phyloP scores from a whole-genome alignment of 2,329 filamentous ascomycete genomes.

The Fusarium xylarioides region DNA sequence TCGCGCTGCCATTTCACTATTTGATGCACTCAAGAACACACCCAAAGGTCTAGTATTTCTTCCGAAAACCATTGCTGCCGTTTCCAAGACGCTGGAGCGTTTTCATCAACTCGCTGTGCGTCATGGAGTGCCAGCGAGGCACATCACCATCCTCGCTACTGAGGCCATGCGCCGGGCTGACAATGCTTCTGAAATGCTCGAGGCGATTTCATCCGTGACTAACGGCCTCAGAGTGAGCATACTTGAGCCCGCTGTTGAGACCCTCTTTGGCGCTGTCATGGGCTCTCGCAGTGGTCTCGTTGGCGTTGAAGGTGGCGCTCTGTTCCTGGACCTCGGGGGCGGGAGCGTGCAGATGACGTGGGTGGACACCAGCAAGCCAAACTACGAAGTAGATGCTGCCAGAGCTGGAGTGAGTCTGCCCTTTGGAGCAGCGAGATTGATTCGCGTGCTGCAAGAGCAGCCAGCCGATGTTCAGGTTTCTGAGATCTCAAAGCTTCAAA shows the following conservation, averaged over 20 bases:
- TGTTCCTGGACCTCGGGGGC: slow-evolving; percentile 89
- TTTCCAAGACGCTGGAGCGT: slow-evolving; percentile 71
- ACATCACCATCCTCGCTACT: slow-evolving; percentile 83
- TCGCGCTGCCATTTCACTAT: slow-evolving; percentile 83
- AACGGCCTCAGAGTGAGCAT: slow-evolving; percentile 75
- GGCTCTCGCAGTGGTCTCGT: slow-evolving; percentile 81
- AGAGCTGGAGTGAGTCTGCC: slow-evolving; percentile 65
- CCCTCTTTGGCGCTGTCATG: slow-evolving; percentile 78
- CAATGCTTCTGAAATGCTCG: slow-evolving; percentile 76
- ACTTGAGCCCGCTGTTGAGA: slow-evolving; percentile 82
- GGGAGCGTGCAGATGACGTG: slow-evolving; percentile 73
- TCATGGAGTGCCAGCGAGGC: slow-evolving; percentile 70
- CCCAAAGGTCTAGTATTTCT: slow-evolving; percentile 56
- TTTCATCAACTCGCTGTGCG: slow-evolving; percentile 77
- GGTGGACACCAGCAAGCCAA: slow-evolving; percentile 58
- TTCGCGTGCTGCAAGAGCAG: slow-evolving; percentile 56
- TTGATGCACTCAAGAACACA: slow-evolving; percentile 76
- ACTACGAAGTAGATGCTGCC: slow-evolving; percentile 64
- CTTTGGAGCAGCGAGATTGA: slow-evolving; percentile 68
- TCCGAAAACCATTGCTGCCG: slow-evolving; percentile 67
- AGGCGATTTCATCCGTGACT: slow-evolving; percentile 68
- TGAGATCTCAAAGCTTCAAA: slow-evolving; percentile 64
- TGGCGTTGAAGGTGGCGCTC: slow-evolving; percentile 67
- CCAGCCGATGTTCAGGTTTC: slow-evolving; percentile 53
- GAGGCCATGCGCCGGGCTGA: slow-evolving; percentile 85